A percentile compares a stretch with the other conserved stretches of the same genome.
Evolutionary conservation across 495 filamentous ascomycete species (phyloP).

Genomic region (Lichenothelia convexa): DNA sequence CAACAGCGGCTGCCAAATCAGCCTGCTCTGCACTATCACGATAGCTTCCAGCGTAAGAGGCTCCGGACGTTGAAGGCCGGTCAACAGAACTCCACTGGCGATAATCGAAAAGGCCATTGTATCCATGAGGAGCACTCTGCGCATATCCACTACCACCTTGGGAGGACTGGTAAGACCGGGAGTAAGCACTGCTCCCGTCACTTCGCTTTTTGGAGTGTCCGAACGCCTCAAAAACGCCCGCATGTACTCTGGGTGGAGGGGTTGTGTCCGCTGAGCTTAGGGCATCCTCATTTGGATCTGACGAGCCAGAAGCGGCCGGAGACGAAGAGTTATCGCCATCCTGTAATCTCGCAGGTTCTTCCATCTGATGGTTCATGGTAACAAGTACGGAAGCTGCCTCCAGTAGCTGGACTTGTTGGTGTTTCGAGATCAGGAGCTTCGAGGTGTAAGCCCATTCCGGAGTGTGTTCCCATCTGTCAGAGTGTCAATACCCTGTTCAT

Average conservation of each 20-base stretch:
- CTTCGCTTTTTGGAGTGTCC: constrained; percentile 39
- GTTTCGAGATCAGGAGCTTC: constrained; percentile 96
- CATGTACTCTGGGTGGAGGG: constrained; percentile 42
- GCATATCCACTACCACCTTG: constrained; percentile 30
- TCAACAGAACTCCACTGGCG: constrained; percentile 29
- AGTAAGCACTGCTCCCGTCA: constrained; percentile 48
- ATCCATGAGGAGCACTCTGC: constrained; percentile 21
- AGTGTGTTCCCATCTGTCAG: constrained; percentile 90
- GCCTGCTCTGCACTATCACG: constrained; percentile 54
- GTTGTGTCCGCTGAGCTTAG: constrained; percentile 52
- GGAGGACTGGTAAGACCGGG: constrained; percentile 71
- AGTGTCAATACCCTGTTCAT: constrained; percentile 9
- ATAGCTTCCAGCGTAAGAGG: constrained; percentile 25
- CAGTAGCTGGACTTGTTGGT: constrained; percentile 94
- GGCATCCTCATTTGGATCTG: constrained; percentile 47
- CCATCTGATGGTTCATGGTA: constrained; percentile 61
- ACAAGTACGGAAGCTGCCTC: constrained; percentile 92
- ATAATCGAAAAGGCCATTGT: constrained; percentile 31
- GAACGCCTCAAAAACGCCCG: constrained; percentile 18
- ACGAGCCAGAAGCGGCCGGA: constrained; percentile 58
- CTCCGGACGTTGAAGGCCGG: constrained; percentile 24
- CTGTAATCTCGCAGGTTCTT: constrained; percentile 38
- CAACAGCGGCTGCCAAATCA: constrained; percentile 75
- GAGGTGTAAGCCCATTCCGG: constrained; percentile 96
- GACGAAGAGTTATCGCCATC: constrained; percentile 72